phyloP scores from a whole-genome alignment of 805 yeast genomes.

The Metschnikowia drakensbergensis region DNA sequence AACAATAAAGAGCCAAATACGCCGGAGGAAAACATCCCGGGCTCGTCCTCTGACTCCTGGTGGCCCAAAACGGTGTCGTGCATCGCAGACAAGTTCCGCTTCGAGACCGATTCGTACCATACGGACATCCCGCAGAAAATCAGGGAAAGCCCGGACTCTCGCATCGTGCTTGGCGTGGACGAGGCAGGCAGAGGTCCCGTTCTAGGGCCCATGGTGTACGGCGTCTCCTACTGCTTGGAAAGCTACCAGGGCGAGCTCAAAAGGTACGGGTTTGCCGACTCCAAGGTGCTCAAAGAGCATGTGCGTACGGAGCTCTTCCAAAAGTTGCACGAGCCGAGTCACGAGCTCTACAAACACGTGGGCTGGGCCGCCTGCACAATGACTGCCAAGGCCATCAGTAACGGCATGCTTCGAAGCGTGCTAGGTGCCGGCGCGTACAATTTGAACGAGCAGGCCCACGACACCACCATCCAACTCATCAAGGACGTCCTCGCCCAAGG shows the following conservation, averaged over 20 bases:
- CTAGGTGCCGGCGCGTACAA: constrained; percentile 56
- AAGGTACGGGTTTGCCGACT: constrained; percentile 82
- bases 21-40: too few relatives aligned
- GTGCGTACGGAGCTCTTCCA: constrained; percentile 61
- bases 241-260: constrained; percentile 48
- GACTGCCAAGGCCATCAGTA: constrained; percentile 82
- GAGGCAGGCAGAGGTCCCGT: constrained; percentile 99
- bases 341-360: constrained; percentile 50
- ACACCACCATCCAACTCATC: constrained; percentile 80
- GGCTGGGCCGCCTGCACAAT: constrained; percentile 88
- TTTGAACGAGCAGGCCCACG: constrained; percentile 94
- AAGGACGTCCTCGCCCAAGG: constrained; percentile 58
- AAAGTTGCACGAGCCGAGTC: constrained; percentile 46
- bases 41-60: constrained; percentile 26
- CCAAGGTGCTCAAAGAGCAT: constrained; percentile 76
- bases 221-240: constrained; percentile 70
- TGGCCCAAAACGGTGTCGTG: constrained; percentile 32
- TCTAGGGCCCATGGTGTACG: constrained; percentile 96
- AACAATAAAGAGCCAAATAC: too few relatives aligned
- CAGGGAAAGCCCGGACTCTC: constrained; percentile 25
- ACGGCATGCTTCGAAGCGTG: constrained; percentile 75
- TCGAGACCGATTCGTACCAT: constrained; percentile 45
- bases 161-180: constrained; percentile 80
- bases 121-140: constrained; percentile 48
- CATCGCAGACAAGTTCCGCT: constrained; percentile 24